Base-by-base conservation (phyloP, 352 stramenopile species). In the Phytophthora aleatoria region DNA sequence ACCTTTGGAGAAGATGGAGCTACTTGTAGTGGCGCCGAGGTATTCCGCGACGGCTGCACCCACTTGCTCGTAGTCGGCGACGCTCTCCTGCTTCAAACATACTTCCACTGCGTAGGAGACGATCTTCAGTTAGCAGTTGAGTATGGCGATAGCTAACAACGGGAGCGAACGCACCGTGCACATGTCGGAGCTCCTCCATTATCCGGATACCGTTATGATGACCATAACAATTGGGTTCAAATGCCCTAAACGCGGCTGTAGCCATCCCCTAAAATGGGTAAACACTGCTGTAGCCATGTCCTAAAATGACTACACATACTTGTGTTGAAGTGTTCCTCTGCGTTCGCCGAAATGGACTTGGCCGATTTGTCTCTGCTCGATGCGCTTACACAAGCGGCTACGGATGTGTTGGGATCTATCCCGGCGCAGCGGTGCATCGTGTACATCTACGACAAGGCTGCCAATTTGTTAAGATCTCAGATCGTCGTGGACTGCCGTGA, bases 381-480 rank as follows among this genome's bases (percentile, higher is more conserved):
- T 47, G 78, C 85, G 27, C 71, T 89, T 3, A 57, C 64, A 7
- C 63, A 81, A 24, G 76, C 69, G 7, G 64, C 72, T 1, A 73
- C 49, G 1, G 77, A 90, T 30, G 66, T 74, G 0, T 38, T 83
- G 31, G 42, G 31, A 3, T 74, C 76, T 6, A 74, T 90, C 9
- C 76, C 79, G 2, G 52, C 77, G 1, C 76, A 90, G 57, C 68
- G 74, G 4, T 79, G 77, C 47, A 64, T 88, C 7, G 49, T 88
- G 10, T 90, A 78, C 48, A 67, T 85, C 42, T 90, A 85, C 48
- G 75, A 88, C 62, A 86, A 81, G 52, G 35, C 11, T 50, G 64
- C 69, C 3, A 81, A 90, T 53, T n/a, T 75, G 26, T 58, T 90
- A 41, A 64, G 69, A 45, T 59, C 62, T 9, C 72, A 87, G 33